phyloP scores from a whole-genome alignment of 352 stramenopile species.

The Phytophthora fragariae region DNA sequence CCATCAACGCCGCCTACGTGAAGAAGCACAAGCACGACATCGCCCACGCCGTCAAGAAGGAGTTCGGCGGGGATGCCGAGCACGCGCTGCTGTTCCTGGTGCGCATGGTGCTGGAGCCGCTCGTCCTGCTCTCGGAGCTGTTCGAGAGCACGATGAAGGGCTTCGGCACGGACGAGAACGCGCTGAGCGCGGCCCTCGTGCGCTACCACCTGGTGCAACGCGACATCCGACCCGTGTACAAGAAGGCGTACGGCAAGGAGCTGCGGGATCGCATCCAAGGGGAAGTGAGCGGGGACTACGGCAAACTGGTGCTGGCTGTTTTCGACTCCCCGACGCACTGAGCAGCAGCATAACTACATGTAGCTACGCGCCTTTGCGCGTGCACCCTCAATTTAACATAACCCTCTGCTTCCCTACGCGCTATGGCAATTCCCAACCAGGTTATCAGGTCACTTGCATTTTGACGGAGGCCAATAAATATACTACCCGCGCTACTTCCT shows the following conservation, averaged over 20 bases:
- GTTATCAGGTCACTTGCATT: no score
- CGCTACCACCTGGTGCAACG: constrained; percentile 82
- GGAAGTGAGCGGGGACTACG: constrained; percentile 81
- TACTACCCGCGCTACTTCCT: not conserved
- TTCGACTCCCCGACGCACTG: constrained; percentile 49
- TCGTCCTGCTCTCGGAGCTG: constrained; percentile 65
- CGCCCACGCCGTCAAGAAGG: constrained; percentile 70
- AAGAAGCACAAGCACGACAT: constrained; percentile 76
- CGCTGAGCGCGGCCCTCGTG: constrained; percentile 63
- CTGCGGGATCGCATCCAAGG: constrained; percentile 84
- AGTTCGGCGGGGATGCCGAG: constrained; percentile 66
- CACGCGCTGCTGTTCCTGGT: constrained; percentile 67
- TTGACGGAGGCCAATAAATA: not conserved
- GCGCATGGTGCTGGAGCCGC: constrained; percentile 67
- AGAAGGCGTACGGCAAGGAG: constrained; percentile 81
- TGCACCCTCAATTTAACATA: no score
- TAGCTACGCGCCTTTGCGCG: not conserved
- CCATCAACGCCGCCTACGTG: constrained; percentile 61
- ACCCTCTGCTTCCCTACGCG: no score
- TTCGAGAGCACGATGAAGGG: constrained; percentile 84
- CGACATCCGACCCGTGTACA: constrained; percentile 81
- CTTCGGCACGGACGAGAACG: constrained; percentile 77
- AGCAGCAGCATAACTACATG: not conserved
- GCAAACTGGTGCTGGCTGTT: constrained; percentile 69
- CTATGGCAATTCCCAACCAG: no score